phyloP scores from a whole-genome alignment of 768 basidiomycete genomes.

The Xerocomellus intermedius region DNA sequence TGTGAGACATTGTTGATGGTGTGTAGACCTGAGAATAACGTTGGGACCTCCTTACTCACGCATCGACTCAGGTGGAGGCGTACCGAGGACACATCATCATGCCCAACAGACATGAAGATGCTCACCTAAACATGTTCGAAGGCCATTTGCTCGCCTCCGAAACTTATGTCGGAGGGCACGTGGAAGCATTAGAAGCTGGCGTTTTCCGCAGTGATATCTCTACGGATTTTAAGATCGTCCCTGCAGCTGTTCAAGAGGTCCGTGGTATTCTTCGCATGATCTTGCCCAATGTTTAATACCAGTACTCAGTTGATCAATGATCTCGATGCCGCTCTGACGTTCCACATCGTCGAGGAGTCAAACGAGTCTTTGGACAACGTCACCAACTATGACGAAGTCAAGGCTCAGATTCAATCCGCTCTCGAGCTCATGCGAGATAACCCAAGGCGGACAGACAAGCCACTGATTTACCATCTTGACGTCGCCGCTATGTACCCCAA shows the following conservation, averaged over 20 bases:
- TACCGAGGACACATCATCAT: conserved; percentile 90
- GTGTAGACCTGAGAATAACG: conserved; percentile 20
- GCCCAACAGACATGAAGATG: conserved; percentile 96
- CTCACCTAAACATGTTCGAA: conserved; percentile 88
- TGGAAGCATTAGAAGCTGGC: conserved; percentile 97
- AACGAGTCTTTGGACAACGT: conserved; percentile 76
- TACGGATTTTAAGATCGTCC: conserved; percentile 93
- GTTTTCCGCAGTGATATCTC: conserved; percentile 96
- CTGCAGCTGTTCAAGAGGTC: conserved; percentile 81
- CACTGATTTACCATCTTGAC: conserved; percentile 97
- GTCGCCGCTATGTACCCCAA: conserved; percentile 99
- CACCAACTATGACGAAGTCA: conserved; percentile 95
- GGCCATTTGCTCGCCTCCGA: conserved; percentile 97
- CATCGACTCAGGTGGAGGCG: conserved; percentile 78
- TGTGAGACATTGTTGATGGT: conserved; percentile 99
- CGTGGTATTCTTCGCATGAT: not conserved
- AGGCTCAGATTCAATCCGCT: conserved; percentile 67
- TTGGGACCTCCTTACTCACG: conserved; percentile 2
- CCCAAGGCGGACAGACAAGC: conserved; percentile 84
- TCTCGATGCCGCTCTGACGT: conserved; percentile 86
- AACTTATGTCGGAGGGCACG: conserved; percentile 98
- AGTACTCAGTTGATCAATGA: conserved; percentile 81
- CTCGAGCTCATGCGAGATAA: conserved; percentile 91
- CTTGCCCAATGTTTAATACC: not conserved
- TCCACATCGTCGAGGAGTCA: conserved; percentile 85